Evolutionary conservation across 495 filamentous ascomycete species (phyloP).

Genomic region (Neurospora sp.): DNA sequence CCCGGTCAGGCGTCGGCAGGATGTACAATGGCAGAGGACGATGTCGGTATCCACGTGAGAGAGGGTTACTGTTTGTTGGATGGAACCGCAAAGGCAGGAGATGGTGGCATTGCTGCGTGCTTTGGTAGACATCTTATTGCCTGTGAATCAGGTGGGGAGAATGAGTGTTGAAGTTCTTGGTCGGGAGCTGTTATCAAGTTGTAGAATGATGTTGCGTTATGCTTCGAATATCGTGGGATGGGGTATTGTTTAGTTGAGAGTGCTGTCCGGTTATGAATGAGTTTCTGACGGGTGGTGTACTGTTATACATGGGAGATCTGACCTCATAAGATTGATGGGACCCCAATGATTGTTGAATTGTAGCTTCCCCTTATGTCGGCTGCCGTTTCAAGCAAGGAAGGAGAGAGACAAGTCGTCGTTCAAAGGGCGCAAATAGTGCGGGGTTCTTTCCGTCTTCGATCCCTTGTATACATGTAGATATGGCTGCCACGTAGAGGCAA

Average conservation of each 20-base stretch:
- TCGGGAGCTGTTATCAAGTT: not conserved
- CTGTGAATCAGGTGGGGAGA: not conserved
- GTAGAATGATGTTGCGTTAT: not conserved
- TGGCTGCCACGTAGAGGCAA: not conserved
- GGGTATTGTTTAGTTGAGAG: not conserved
- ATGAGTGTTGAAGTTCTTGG: not conserved
- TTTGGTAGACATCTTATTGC: not conserved
- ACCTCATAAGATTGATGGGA: not conserved
- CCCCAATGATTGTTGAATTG: not conserved
- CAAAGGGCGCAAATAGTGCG: not conserved
- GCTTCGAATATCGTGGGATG: not conserved
- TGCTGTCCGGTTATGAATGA: not conserved
- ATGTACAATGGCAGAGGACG: conserved; percentile 54
- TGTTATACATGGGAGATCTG: not conserved
- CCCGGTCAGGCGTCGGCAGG: conserved; percentile 50
- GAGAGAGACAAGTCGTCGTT: not conserved
- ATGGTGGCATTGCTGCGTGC: conserved; percentile 13
- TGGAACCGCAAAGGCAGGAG: conserved; percentile 48
- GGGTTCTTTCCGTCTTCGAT: not conserved
- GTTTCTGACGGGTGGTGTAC: not conserved
- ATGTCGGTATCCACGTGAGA: conserved; percentile 16
- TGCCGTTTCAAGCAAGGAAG: not conserved
- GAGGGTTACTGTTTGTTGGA: conserved; percentile 21
- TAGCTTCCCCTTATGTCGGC: not conserved
- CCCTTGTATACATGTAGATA: not conserved